phyloP scores from a whole-genome alignment of 495 filamentous ascomycete genomes.

The Apodospora peruviana region DNA sequence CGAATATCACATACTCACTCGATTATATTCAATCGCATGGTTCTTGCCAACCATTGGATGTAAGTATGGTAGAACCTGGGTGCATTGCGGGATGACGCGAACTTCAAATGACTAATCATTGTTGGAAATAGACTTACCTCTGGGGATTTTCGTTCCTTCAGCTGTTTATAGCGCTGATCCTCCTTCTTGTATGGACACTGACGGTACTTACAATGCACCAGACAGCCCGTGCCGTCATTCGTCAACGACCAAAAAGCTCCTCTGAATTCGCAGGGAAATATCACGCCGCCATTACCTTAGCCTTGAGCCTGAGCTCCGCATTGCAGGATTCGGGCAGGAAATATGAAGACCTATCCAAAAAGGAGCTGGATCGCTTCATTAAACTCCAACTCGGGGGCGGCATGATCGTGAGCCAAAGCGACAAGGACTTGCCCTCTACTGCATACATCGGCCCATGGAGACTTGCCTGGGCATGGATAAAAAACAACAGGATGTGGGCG shows the following conservation, averaged over 20 bases:
- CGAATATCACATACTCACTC: background rate
- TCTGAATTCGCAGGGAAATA: no score
- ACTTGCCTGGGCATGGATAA: no score
- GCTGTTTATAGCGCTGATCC: background rate
- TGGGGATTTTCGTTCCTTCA: constrained; percentile 6
- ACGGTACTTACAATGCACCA: background rate
- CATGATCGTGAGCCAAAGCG: no score
- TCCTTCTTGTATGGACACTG: constrained; percentile 1
- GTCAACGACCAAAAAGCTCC: no score
- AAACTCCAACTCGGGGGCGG: no score
- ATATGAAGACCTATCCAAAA: background rate
- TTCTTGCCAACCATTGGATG: background rate
- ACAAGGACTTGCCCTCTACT: background rate
- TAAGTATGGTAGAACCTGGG: background rate
- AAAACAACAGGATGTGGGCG: background rate
- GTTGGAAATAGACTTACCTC: background rate
- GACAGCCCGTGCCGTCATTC: background rate
- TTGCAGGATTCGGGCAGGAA: background rate
- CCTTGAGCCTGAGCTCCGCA: background rate
- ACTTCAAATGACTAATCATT: no score
- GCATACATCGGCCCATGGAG: background rate
- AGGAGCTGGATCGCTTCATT: background rate
- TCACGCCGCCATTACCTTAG: background rate
- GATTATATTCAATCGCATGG: background rate
- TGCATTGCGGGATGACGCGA: no score